Percentiles rank a stretch among this genome's conserved stretches.
These are phyloP conservation scores for Mycena venus DNA, from an alignment of 768 basidiomycete genomes.

Conservation along the genomic window DNA sequence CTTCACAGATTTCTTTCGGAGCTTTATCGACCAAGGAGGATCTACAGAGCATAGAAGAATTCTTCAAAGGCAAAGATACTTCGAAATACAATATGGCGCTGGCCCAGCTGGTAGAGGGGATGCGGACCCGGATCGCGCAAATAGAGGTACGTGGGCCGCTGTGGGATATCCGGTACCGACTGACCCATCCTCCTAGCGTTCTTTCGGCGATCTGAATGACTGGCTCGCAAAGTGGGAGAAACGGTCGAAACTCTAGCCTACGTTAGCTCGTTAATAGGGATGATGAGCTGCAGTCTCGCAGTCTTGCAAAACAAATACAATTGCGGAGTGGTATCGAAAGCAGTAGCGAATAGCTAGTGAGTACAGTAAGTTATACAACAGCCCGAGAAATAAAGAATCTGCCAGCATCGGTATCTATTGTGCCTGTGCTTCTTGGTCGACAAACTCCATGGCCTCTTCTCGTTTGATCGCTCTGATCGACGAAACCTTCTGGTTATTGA, in stretches of 20 bases:
- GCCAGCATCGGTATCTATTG: conserved; percentile 33
- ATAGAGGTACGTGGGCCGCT: conserved; percentile 61
- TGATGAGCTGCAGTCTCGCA: too few species aligned
- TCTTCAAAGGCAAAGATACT: conserved; percentile 85
- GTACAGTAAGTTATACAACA: conserved; percentile 33
- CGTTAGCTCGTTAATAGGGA: background rate
- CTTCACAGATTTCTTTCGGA: conserved; percentile 49
- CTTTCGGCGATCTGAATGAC: conserved; percentile 64
- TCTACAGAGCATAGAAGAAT: conserved; percentile 68
- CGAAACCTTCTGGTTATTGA: conserved; percentile 96
- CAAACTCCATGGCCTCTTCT: conserved; percentile 94
- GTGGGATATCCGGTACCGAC: background rate
- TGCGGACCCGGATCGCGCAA: conserved; percentile 72
- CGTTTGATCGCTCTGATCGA: conserved; percentile 88
- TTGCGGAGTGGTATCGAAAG: conserved; percentile 24
- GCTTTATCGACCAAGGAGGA: conserved; percentile 79
- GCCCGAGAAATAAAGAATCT: background rate
- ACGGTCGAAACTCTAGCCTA: conserved; percentile 38
- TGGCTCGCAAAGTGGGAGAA: conserved; percentile 66
- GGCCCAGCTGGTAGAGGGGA: conserved; percentile 76
- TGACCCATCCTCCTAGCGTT: conserved; percentile 56
- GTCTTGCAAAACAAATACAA: conserved; percentile 35
- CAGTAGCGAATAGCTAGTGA: conserved; percentile 18
- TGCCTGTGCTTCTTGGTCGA: conserved; percentile 67
- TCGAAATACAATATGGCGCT: conserved; percentile 77